Conservation (phyloP, 2,329 filamentous ascomycete species). For the Arthroderma sp. region DNA sequence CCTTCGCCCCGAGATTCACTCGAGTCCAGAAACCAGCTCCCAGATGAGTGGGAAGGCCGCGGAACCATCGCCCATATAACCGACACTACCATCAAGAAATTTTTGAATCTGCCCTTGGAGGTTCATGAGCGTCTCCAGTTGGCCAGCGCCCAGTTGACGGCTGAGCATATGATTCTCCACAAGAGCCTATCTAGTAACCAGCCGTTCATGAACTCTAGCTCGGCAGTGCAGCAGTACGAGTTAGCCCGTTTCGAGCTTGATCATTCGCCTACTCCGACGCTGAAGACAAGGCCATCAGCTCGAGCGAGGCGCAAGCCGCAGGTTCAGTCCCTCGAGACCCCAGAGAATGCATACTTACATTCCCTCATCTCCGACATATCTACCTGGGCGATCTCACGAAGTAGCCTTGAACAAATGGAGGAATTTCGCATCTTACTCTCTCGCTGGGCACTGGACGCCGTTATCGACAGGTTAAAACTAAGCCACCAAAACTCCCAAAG, state of each 20-base stretch:
- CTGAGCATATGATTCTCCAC: conserved; percentile 6
- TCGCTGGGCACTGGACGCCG: not conserved
- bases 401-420: conserved; percentile 4
- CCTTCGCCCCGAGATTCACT: not conserved
- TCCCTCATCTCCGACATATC: conserved; percentile 4
- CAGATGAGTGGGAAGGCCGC: conserved; percentile 6
- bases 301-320: not conserved
- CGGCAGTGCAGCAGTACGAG: conserved; percentile 11
- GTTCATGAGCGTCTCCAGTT: conserved; percentile 10
- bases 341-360: conserved; percentile 6
- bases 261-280: not conserved
- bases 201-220: not conserved
- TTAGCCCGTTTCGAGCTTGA: conserved; percentile 12
- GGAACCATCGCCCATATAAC: conserved; percentile 10
- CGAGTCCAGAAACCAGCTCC: too few species aligned
- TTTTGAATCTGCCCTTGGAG: conserved; percentile 12
- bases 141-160: conserved; percentile 12
- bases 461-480: conserved; percentile 3
- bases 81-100: conserved; percentile 4
- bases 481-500: not conserved
- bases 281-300: not conserved
- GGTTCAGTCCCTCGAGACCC: not conserved
- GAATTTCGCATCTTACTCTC: conserved; percentile 6
- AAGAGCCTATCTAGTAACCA: not conserved
- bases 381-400: conserved; percentile 4